These are phyloP conservation scores for Salix caprea DNA, from an alignment of 345 rosid genomes.

Conservation along the genomic window DNA sequence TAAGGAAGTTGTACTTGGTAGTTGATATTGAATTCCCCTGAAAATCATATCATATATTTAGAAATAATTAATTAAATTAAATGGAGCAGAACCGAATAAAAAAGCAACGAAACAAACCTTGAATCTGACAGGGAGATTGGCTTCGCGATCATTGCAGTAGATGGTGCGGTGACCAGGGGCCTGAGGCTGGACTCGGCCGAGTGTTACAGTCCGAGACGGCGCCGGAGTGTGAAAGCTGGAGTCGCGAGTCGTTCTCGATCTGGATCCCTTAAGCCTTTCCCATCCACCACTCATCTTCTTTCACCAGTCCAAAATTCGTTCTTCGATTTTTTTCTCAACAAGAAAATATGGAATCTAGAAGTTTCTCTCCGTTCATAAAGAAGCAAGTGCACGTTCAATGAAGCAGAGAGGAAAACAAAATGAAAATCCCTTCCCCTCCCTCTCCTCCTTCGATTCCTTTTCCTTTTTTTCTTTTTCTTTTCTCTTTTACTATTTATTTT, in stretches of 20 bases:
- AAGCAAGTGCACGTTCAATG: not conserved
- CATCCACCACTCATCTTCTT: slow-evolving; percentile 55
- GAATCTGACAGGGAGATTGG: slow-evolving; percentile 70
- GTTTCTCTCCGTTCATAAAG: not conserved
- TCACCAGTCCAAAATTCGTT: not conserved
- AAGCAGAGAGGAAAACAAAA: slow-evolving; percentile 1
- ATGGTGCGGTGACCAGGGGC: slow-evolving; percentile 91
- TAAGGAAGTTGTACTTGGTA: slow-evolving; percentile 90
- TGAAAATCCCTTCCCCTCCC: not conserved
- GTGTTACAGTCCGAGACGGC: slow-evolving; percentile 66
- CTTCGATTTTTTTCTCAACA: not conserved
- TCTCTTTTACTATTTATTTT: not conserved
- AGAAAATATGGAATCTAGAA: not conserved
- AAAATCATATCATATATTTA: slow-evolving; percentile 6
- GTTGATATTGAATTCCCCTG: slow-evolving; percentile 95
- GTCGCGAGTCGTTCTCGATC: slow-evolving; percentile 37
- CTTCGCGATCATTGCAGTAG: slow-evolving; percentile 90
- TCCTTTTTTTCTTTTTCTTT: not conserved
- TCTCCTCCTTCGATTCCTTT: not conserved
- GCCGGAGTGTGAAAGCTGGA: slow-evolving; percentile 38
- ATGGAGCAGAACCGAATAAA: not conserved
- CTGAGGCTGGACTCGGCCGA: slow-evolving; percentile 94
- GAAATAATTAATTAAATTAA: not conserved
- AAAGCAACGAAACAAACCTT: slow-evolving; percentile 43
- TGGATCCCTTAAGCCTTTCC: slow-evolving; percentile 56